These are phyloP conservation scores for Penicillium fimorum DNA, from an alignment of 495 filamentous ascomycete genomes.

Conservation along the genomic window DNA sequence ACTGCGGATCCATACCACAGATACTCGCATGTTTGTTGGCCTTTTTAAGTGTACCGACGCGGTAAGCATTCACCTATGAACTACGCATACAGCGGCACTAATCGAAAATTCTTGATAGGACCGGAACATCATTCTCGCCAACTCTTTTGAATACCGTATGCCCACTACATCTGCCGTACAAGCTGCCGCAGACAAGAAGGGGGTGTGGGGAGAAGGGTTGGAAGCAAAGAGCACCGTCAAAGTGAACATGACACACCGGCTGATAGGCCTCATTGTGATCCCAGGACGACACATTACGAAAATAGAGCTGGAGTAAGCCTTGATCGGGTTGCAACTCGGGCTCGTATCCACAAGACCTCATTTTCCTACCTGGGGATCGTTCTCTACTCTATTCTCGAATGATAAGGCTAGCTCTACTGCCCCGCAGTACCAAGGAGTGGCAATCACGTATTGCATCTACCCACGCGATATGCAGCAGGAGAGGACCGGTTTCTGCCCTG, in stretches of 20 bases:
- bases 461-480: slow-evolving; percentile 7
- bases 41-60: slow-evolving; percentile 92
- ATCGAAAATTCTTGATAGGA: slow-evolving; percentile 47
- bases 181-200: slow-evolving; percentile 35
- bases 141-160: slow-evolving; percentile 83
- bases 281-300: slow-evolving; percentile 81
- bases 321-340: slow-evolving; percentile 11
- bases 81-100: slow-evolving; percentile 7
- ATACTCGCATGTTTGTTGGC: slow-evolving; percentile 85
- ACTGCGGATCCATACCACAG: slow-evolving; percentile 77
- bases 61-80: slow-evolving; percentile 44
- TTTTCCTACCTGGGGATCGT: slow-evolving; percentile 16
- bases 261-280: slow-evolving; percentile 86
- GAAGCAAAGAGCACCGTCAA: slow-evolving; percentile 42
- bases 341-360: slow-evolving; percentile 28
- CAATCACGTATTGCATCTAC: not conserved
- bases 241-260: slow-evolving; percentile 75
- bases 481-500: slow-evolving; percentile 10
- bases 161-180: slow-evolving; percentile 54
- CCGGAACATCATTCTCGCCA: slow-evolving; percentile 79
- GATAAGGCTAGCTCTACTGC: slow-evolving; percentile 8
- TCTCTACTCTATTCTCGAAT: slow-evolving; percentile 11
- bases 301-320: slow-evolving; percentile 79
- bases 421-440: not conserved
- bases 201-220: slow-evolving; percentile 22